Percentiles rank a stretch among this genome's conserved stretches.
These are phyloP conservation scores for Pulveroboletus frians DNA, from an alignment of 768 basidiomycete genomes.

Conservation along the genomic window DNA sequence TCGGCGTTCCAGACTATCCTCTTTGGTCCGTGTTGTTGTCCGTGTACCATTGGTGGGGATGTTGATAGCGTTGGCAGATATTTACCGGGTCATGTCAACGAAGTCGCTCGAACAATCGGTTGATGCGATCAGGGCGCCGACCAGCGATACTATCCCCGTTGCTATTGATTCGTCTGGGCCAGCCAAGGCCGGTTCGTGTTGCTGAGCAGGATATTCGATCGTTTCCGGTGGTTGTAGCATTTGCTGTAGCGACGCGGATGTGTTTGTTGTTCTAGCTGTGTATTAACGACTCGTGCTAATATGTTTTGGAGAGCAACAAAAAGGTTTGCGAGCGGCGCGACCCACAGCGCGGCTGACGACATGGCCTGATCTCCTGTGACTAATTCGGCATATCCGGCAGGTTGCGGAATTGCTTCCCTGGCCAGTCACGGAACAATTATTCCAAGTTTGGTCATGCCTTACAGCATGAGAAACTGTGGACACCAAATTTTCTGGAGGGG, in stretches of 20 bases:
- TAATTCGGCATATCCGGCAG: conserved; percentile 84
- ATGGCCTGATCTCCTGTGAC: conserved; percentile 85
- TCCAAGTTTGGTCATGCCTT: conserved; percentile 67
- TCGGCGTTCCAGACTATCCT: conserved; percentile 95
- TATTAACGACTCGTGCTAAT: conserved; percentile 25
- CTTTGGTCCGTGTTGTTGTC: conserved; percentile 52
- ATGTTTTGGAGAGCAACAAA: conserved; percentile 8
- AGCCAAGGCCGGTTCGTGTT: conserved; percentile 58
- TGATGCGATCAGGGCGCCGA: conserved; percentile 71
- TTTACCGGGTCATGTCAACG: conserved; percentile 95
- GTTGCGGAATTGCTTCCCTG: conserved; percentile 94
- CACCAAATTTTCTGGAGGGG: conserved; percentile 95
- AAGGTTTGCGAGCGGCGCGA: conserved; percentile 79
- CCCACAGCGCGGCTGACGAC: conserved; percentile 81
- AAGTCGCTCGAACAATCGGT: conserved; percentile 86
- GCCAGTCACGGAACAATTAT: conserved; percentile 80
- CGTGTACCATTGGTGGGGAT: background rate
- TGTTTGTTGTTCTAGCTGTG: conserved; percentile 16
- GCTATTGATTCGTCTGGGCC: conserved; percentile 55
- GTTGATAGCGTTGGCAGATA: conserved; percentile 50
- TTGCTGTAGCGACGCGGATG: background rate
- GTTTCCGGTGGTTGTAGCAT: background rate
- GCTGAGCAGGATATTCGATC: conserved; percentile 33
- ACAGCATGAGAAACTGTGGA: conserved; percentile 58
- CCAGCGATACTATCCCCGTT: conserved; percentile 82